Conservation (phyloP, 768 basidiomycete genomes). For the Boletus insuetus region DNA sequence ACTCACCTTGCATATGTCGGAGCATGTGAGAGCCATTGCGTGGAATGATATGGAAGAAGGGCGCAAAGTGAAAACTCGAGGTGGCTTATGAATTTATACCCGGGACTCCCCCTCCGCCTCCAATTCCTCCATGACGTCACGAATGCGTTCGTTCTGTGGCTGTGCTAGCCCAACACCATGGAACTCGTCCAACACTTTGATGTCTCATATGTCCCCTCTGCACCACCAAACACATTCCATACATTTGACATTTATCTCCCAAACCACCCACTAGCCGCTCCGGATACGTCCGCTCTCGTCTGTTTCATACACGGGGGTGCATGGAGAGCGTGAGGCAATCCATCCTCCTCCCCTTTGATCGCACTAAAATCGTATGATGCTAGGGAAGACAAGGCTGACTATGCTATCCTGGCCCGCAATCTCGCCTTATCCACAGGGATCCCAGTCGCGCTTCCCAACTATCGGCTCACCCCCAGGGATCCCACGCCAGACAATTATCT, state of each 20-base stretch:
- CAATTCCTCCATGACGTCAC: slow-evolving; percentile 28
- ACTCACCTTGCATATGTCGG: slow-evolving; percentile 77
- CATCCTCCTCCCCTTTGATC: not conserved
- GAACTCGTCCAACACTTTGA: slow-evolving; percentile 14
- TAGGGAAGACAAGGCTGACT: slow-evolving; percentile 73
- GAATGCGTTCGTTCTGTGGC: not conserved
- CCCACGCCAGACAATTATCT: slow-evolving; percentile 38
- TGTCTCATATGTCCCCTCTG: slow-evolving; percentile 36
- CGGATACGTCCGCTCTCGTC: slow-evolving; percentile 41
- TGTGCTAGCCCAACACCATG: slow-evolving; percentile 11
- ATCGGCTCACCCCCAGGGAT: slow-evolving; percentile 58
- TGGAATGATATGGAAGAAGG: slow-evolving; percentile 2
- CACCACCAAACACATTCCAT: slow-evolving; percentile 33
- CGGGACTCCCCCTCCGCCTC: no score
- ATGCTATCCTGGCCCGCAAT: slow-evolving; percentile 49
- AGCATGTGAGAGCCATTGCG: slow-evolving; percentile 66
- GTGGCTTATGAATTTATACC: slow-evolving; percentile 14
- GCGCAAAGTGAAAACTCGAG: not conserved
- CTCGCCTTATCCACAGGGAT: slow-evolving; percentile 49
- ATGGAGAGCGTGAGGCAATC: slow-evolving; percentile 64
- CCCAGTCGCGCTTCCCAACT: slow-evolving; percentile 74
- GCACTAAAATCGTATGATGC: slow-evolving; percentile 4
- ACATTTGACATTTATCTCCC: slow-evolving; percentile 58
- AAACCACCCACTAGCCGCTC: not conserved
- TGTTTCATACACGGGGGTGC: slow-evolving; percentile 84